Evolutionary conservation across 2,329 filamentous ascomycete species (phyloP).

Genomic region (Trichoderma koningiopsis): DNA sequence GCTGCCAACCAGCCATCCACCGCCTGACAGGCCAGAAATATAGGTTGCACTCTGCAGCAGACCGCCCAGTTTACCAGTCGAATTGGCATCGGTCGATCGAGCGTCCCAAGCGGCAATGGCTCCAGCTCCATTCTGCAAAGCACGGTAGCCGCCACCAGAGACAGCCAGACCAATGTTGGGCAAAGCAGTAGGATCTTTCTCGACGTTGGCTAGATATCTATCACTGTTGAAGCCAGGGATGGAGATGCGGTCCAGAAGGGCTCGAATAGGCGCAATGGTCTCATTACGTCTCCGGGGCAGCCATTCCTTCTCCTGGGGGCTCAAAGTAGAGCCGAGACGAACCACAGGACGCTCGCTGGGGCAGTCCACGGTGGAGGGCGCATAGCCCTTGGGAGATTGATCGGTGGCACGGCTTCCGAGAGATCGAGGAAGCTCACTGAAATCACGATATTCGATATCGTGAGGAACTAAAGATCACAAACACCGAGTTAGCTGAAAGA

Average conservation of each 20-base stretch:
- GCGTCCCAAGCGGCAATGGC: slow-evolving; percentile 77
- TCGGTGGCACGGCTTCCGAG: slow-evolving; percentile 35
- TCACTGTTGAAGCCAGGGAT: slow-evolving; percentile 79
- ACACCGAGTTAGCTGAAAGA: background rate
- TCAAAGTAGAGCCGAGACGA: slow-evolving; percentile 63
- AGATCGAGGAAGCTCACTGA: slow-evolving; percentile 24
- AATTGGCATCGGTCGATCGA: slow-evolving; percentile 56
- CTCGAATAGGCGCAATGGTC: slow-evolving; percentile 73
- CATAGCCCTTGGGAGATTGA: slow-evolving; percentile 60
- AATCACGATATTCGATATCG: slow-evolving; percentile 23
- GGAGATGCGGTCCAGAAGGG: slow-evolving; percentile 70
- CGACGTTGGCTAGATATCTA: slow-evolving; percentile 60
- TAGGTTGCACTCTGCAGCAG: slow-evolving; percentile 82
- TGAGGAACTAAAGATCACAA: slow-evolving; percentile 8
- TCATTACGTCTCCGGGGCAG: slow-evolving; percentile 69
- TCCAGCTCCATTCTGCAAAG: slow-evolving; percentile 82
- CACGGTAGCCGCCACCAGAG: slow-evolving; percentile 84
- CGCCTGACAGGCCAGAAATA: slow-evolving; percentile 77
- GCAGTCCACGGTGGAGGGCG: slow-evolving; percentile 68
- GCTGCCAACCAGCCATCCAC: slow-evolving; percentile 82
- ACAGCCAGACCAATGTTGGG: slow-evolving; percentile 72
- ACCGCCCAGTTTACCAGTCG: slow-evolving; percentile 71
- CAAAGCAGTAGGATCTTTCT: slow-evolving; percentile 40
- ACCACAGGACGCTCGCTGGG: slow-evolving; percentile 70
- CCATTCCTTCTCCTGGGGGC: slow-evolving; percentile 73